Conservation (phyloP, 306 rosid species). For the Herpetospermum pedunculosum region DNA sequence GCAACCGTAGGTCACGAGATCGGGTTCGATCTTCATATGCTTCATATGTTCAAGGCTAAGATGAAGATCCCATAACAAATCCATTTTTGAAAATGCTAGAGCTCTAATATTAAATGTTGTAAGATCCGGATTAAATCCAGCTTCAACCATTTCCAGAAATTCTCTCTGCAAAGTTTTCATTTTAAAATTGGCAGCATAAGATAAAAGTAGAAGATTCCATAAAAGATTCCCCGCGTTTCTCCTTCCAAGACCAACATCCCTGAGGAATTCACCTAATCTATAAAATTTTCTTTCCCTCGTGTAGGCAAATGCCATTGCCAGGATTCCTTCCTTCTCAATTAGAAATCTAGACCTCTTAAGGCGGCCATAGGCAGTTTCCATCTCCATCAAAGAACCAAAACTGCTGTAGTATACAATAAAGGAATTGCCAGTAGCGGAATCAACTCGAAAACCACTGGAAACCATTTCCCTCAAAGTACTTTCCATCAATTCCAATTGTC, state of each 20-base stretch:
- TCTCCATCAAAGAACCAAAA: conserved; percentile 57
- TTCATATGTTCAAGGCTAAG: conserved; percentile 85
- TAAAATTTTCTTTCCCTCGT: conserved; percentile 40
- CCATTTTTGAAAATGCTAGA: conserved; percentile 87
- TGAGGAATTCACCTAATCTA: conserved; percentile 58
- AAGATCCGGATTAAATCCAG: conserved; percentile 63
- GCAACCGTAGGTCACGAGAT: conserved; percentile 85
- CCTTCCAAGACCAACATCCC: conserved; percentile 69
- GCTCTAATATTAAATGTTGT: conserved; percentile 79
- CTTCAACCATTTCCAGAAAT: conserved; percentile 63
- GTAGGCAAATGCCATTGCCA: conserved; percentile 59
- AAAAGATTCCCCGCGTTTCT: conserved; percentile 62
- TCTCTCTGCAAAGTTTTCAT: conserved; percentile 89
- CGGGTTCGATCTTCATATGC: conserved; percentile 55
- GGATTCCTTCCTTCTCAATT: conserved; percentile 45
- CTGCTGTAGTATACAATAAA: conserved; percentile 39
- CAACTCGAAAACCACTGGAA: conserved; percentile 35
- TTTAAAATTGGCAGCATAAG: conserved; percentile 80
- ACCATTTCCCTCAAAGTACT: conserved; percentile 43
- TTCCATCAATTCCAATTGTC: conserved; percentile 75
- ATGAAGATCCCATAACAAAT: conserved; percentile 85
- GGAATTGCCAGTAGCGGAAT: conserved; percentile 45
- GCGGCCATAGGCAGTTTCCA: conserved; percentile 61
- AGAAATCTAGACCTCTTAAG: conserved; percentile 53
- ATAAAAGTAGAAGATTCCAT: conserved; percentile 78